Evolutionary conservation across 805 yeast genomes (phyloP), one percentile per base, ranked within the genome.

Genomic region (Lachancea nothofagi): DNA sequence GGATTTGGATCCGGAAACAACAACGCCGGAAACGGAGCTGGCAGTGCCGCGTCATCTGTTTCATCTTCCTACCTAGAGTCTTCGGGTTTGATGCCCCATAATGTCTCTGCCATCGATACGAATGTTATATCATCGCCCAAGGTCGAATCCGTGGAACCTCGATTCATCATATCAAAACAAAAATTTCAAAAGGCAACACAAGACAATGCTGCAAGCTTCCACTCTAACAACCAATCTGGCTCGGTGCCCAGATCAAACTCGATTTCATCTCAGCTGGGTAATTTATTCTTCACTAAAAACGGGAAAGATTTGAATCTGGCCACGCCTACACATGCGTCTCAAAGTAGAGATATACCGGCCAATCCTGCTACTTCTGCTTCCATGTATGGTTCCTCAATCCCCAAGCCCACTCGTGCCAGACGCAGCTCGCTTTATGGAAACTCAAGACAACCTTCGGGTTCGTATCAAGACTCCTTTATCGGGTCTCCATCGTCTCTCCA

Each of bases 81-180:
- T 6, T 64, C 63, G 9, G 65, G 66, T 1, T 33, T 59, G 35
- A 48, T 62, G 55, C 72, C 74, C 12, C 62, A 60, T 35, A 70
- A 69, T 45, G 60, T 64, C 7, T 48, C 67, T 15, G 66, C 67
- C 41, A 69, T 62, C 43, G 70, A 55, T 44, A 78, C 86, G 9
- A 80, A 77, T 41, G 77, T 78, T 43, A 77, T 83, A 41, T 78
- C 78, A 39, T 81, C 89, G 0, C 93, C 93, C 3, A 74, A 71
- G 38, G 83, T 83, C 5, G 67, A 71, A 12, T 71, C 78, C 23
- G 78, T 88, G n/a, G 96, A 87, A 55, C 83, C 94, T 12, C 71
- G 96, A 30, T 87, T 88, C 55, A 78, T 88, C 36, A 82, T 88
- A 28, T 83, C 94, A 8, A 78, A 85, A 52, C 93, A 82, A 45